Evolutionary conservation across 805 yeast species (phyloP).

Genomic region (Metschnikowia lochheadii): DNA sequence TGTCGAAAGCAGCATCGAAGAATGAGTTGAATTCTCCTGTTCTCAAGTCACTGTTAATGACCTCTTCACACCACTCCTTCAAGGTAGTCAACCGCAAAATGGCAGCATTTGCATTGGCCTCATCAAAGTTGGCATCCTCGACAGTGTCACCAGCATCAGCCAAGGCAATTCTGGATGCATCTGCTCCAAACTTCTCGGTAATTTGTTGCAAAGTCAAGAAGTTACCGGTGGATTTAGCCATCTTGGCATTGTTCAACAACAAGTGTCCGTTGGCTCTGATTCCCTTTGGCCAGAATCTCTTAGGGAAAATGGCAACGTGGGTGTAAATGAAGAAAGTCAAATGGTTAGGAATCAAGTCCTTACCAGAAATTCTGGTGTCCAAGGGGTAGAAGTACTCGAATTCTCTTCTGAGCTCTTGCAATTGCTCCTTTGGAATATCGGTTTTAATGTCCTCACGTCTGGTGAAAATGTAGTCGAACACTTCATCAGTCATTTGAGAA

Average conservation of each 20-base stretch:
- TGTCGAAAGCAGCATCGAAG: constrained; percentile 87
- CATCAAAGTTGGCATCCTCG: constrained; percentile 98
- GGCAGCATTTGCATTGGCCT: constrained; percentile 94
- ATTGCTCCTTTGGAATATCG: constrained; percentile 61
- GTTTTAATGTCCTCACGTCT: constrained; percentile 56
- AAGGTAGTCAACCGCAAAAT: constrained; percentile 86
- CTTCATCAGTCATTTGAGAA: constrained; percentile 87
- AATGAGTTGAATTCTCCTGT: constrained; percentile 50
- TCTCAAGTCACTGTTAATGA: constrained; percentile 49
- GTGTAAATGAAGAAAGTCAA: constrained; percentile 92
- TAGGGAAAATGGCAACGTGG: constrained; percentile 90
- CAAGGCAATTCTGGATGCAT: constrained; percentile 92
- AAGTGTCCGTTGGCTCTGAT: constrained; percentile 94
- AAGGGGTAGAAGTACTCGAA: constrained; percentile 96
- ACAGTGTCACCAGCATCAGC: constrained; percentile 98
- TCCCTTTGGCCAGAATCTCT: constrained; percentile 89
- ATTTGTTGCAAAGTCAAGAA: constrained; percentile 86
- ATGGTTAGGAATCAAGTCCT: constrained; percentile 96
- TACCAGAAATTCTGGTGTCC: constrained; percentile 89
- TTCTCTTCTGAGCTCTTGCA: constrained; percentile 80
- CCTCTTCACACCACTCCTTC: constrained; percentile 93
- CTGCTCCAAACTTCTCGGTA: constrained; percentile 90
- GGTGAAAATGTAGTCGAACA: constrained; percentile 84
- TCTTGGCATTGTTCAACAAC: constrained; percentile 91
- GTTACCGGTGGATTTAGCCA: constrained; percentile 98